These are phyloP conservation scores for Apiospora sp. DNA, from an alignment of 2,329 filamentous ascomycete genomes.

Conservation along the genomic window DNA sequence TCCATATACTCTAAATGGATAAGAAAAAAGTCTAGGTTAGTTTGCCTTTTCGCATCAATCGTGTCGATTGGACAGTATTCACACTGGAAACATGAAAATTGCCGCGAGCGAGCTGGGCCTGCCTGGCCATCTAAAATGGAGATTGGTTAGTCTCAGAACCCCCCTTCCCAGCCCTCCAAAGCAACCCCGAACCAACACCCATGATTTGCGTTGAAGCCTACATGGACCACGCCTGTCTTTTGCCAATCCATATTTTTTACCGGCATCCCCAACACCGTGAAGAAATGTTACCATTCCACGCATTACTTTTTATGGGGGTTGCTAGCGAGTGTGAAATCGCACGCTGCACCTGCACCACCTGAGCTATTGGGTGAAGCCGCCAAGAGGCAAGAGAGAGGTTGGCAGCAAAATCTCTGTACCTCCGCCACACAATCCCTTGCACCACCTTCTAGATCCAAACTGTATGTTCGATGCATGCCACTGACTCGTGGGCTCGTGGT, in stretches of 20 bases:
- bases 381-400: not conserved
- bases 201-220: conserved; percentile 19
- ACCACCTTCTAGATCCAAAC: not conserved
- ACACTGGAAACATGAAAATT: not conserved
- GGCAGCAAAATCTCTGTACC: conserved; percentile 7
- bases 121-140: not conserved
- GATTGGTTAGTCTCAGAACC: not conserved
- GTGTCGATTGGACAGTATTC: not conserved
- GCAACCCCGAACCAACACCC: not conserved
- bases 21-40: not conserved
- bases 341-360: not conserved
- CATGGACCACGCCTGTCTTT: conserved; percentile 9
- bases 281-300: not conserved
- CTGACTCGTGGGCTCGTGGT: not conserved
- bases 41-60: not conserved
- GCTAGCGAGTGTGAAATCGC: not conserved
- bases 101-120: not conserved
- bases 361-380: not conserved
- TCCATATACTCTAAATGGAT: not conserved
- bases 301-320: not conserved
- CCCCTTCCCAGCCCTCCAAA: not conserved
- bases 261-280: not conserved
- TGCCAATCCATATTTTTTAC: not conserved
- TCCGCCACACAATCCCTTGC: not conserved
- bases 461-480: not conserved